phyloP scores from a whole-genome alignment of 768 basidiomycete genomes.

The Pholiota microspora region DNA sequence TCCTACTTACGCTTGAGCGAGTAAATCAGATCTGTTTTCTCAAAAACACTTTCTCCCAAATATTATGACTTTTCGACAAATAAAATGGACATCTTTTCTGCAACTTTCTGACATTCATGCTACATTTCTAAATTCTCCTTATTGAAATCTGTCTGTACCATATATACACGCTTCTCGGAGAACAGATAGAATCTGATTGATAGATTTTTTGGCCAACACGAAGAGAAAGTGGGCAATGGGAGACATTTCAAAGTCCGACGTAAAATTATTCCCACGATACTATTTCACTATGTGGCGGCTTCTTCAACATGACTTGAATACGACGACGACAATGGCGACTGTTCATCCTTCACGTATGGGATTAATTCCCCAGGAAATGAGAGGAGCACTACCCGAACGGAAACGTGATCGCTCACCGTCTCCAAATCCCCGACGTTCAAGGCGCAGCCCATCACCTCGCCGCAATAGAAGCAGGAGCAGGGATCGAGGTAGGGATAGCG shows the following conservation, averaged over 20 bases:
- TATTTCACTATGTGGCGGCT: not conserved
- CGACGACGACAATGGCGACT: slow-evolving; percentile 54
- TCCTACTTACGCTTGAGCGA: too few relatives aligned
- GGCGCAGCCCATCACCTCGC: slow-evolving; percentile 29
- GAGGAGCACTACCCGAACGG: slow-evolving; percentile 16
- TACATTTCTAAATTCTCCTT: too few relatives aligned
- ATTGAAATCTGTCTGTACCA: too few relatives aligned
- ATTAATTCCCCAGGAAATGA: slow-evolving; percentile 52
- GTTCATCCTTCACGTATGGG: slow-evolving; percentile 73
- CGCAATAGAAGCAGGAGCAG: slow-evolving; percentile 29
- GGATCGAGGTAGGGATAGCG: slow-evolving; percentile 24
- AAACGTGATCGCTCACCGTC: slow-evolving; percentile 34
- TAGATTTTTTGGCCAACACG: too few relatives aligned
- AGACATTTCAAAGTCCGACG: not conserved
- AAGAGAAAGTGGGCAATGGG: too few relatives aligned
- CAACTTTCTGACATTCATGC: too few relatives aligned
- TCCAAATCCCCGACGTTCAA: slow-evolving; percentile 38
- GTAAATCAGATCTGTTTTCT: too few relatives aligned
- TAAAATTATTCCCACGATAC: not conserved
- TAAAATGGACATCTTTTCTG: too few relatives aligned
- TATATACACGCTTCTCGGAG: too few relatives aligned
- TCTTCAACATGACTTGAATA: not conserved
- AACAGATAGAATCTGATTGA: too few relatives aligned
- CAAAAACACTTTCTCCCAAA: too few relatives aligned
- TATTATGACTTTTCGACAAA: too few relatives aligned